Base-by-base conservation (phyloP, 805 yeast genomes). In the Candida dajiaensis region DNA sequence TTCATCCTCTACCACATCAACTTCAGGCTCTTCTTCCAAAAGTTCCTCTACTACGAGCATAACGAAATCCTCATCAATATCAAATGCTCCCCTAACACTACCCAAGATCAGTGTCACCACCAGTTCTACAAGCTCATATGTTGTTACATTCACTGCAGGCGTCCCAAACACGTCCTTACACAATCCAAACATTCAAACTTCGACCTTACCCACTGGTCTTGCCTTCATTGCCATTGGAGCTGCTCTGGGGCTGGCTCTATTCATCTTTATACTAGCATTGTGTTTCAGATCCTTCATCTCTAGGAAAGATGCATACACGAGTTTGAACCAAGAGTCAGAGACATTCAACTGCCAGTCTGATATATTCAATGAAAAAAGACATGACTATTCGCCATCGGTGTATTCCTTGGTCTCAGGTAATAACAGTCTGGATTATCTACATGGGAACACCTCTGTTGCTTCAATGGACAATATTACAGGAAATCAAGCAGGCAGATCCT, bases 151-250 rank as follows among this genome's bases (percentile, higher is more conserved):
- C 56, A 45, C 63, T 4, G 55, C 56, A n/a, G 47, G 40, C 4
- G 55, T 59, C 15, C 59, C 64, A 20, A 47, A 60, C 6, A 49
- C 47, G 11, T 50, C 53, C 6, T 35, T 42, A 11, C 18, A 23
- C 9, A 85, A 85, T 63, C 89, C 92, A 18, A 78, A 71, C 55
- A 70, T 85, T 19, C 58, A 70, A 23, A 62, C 69, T 29, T 64
- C 77, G 15, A 61, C 57, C 7, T 69, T 75, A 38, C 82, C 84
- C 1, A 72, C 75, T 42, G 95, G 94, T 3, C 81, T 92, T 2
- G 87, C 85, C 4, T 87, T 85, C 65, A 85, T 87, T 40, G 84
- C 84, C 0, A 81, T 85, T 49, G 96, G 94, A 3, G 72, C 81
- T 22, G 74, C 80, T 33, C 70, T 86, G 15, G 87, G 82, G 0